These are phyloP conservation scores for Cryptococcus neoformans DNA, from an alignment of 1,284 basidiomycete species.

Conservation along the genomic window DNA sequence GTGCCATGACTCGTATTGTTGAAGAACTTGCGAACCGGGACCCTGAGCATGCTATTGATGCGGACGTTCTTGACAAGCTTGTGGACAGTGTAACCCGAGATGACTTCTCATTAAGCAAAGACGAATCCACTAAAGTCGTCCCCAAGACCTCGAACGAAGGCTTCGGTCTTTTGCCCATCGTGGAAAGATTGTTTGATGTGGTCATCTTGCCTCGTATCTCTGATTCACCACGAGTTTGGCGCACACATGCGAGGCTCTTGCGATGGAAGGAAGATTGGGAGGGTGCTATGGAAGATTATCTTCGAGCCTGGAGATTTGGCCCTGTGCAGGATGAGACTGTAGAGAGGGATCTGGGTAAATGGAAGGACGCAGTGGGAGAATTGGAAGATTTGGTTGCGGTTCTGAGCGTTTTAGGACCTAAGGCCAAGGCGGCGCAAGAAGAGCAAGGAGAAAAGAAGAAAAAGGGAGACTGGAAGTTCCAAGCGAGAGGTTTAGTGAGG, in stretches of 20 bases:
- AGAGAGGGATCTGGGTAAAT: conserved; percentile 63
- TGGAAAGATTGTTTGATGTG: conserved; percentile 67
- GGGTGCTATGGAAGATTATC: conserved; percentile 72
- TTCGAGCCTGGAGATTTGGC: conserved; percentile 76
- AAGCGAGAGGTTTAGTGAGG: conserved; percentile 81
- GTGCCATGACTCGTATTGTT: conserved; percentile 77
- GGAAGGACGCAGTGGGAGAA: conserved; percentile 69
- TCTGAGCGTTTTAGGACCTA: conserved; percentile 75
- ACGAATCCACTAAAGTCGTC: conserved; percentile 29
- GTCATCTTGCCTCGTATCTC: conserved; percentile 74
- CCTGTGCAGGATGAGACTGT: conserved; percentile 62
- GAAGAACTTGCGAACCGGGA: conserved; percentile 66
- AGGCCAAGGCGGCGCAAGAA: conserved; percentile 45
- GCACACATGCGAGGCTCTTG: conserved; percentile 73
- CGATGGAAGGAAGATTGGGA: conserved; percentile 68
- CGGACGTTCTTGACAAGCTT: conserved; percentile 81
- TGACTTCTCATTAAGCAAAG: conserved; percentile 41
- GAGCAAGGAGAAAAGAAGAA: conserved; percentile 33
- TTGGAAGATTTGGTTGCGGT: conserved; percentile 80
- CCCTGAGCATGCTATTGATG: conserved; percentile 66
- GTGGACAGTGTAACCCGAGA: conserved; percentile 76
- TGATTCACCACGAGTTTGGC: conserved; percentile 68
- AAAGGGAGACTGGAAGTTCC: conserved; percentile 68
- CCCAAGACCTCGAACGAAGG: conserved; percentile 60
- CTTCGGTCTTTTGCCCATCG: conserved; percentile 60